These are phyloP conservation scores for Fusarium ramigenum DNA, from an alignment of 2,329 filamentous ascomycete species.

Conservation along the genomic window DNA sequence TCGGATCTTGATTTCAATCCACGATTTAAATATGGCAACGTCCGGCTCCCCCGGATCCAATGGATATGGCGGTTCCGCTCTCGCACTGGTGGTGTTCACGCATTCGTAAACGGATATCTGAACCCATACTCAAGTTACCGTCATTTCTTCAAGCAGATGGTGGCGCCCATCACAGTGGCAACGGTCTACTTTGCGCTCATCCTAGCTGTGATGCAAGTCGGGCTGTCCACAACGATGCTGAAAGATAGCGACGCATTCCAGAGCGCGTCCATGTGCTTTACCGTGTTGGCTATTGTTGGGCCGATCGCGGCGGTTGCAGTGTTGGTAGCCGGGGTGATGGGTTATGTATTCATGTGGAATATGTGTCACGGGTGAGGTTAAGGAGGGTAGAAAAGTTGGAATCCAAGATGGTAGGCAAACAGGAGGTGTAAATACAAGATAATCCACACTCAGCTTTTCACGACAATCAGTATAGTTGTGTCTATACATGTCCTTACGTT, in stretches of 20 bases:
- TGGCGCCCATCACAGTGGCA: background rate
- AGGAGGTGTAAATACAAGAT: background rate
- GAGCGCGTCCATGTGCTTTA: background rate
- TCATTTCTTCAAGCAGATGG: background rate
- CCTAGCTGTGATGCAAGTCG: background rate
- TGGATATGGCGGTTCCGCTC: background rate
- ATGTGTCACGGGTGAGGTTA: background rate
- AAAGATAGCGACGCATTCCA: background rate
- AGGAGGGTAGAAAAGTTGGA: fast-evolving
- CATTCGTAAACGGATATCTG: background rate
- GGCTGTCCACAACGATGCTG: background rate
- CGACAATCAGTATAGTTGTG: too few relatives aligned
- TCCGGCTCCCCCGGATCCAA: background rate
- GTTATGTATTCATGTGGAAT: background rate
- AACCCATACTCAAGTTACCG: background rate
- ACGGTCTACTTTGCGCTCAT: background rate
- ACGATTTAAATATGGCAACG: background rate
- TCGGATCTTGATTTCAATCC: background rate
- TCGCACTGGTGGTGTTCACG: fast-evolving
- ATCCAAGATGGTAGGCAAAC: fast-evolving
- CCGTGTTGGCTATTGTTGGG: background rate
- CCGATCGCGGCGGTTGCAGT: background rate
- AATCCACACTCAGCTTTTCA: too few relatives aligned
- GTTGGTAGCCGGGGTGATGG: background rate
- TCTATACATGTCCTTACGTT: too few relatives aligned